Base-by-base conservation (phyloP, 2,329 filamentous ascomycete genomes). In the Ceratocystiopsis sp. region DNA sequence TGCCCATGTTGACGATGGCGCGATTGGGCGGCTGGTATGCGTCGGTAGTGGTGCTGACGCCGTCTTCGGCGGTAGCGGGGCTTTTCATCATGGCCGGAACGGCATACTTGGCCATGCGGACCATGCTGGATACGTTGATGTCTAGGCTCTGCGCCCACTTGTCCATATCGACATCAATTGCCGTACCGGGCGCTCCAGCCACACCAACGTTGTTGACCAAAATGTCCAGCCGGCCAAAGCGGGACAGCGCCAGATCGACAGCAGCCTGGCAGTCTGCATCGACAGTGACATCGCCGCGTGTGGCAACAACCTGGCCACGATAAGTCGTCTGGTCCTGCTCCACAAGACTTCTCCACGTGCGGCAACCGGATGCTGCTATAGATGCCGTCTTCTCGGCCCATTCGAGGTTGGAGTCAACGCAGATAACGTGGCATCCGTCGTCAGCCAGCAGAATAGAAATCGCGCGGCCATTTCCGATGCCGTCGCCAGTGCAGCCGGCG, bases 121-220 rank as follows among this genome's bases (percentile, higher is more conserved):
- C 68, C 75, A 80, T 80, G 50, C 69, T 75, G 5, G 66, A 67
- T 4, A 81, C 71, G 51, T 81, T 81, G 39, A 79, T 59, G 38
- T 75, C 65, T 43, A 81, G 62, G 0, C 68, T 65, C 41, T 62
- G 63, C 0, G 67, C 61, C 73, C 73, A 82, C 12, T 64, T 61
- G 0, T 55, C 64, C 62, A 77, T 68, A 50, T 80, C 71, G 1
- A 79, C 69, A 0, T 75, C 69, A 2, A 73, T 62, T 0, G 75
- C 75, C 2, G 70, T 77, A 0, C 78, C 78, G 1, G 58, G 44
- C 0, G 74, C 67, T 0, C 78, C 78, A 4, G 64, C 63, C 17
- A 80, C 60, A 0, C 78, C 78, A 2, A 81, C 77, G 44, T 73
- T 75, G 52, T 80, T 80, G 34, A 80, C 61, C 1, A 81, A 58